Evolutionary conservation across 768 basidiomycete species (phyloP), one percentile per base, ranked within the genome.

Genomic region (Russula abietina): DNA sequence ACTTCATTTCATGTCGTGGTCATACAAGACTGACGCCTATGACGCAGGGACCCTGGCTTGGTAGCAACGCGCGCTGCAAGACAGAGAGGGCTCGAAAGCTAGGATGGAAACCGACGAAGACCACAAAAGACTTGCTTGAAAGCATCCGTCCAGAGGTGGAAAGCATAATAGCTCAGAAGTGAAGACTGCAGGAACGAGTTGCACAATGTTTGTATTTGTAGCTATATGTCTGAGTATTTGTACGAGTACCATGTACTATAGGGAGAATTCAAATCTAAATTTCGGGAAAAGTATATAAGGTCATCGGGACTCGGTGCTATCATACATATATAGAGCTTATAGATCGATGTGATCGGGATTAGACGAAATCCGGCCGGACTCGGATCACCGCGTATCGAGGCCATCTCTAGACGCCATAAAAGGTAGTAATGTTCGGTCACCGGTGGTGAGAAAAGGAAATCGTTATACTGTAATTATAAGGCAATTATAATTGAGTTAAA

Each of bases 41-140:
- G 11, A 10, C 43, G 17, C 51, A 73, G 71, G 61, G 38, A 7
- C 4, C 60, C 26, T 60, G 61, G 24, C 53, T 67, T 10, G 68
- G 69, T n/a, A 24, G 41, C 2, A 83, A 83, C 64, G 76, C 79
- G 4, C 75, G 81, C 17, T 78, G 77, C 65, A 73, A 72, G 30
- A 76, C 77, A 0, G 78, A 79, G 46, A 73, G 80, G 56, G 73
- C 75, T 1, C 73, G 74, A 48, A 69, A 71, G 14, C 67, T 84
- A 49, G 83, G 84, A 16, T 84, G 83, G 84, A 78, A 77, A 59
- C 81, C 84, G 11, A 75, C 65, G 60, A 76, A 76, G 67, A 78
- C 72, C 16, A 81, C 77, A 11, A 70, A 76, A 58, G 83, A 84
- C 68, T 77, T 84, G 73, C 65, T 84, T 14, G 72, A 70, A 41